Conservation (phyloP, 2,329 filamentous ascomycete genomes). For the Cordyceps farinosa region DNA sequence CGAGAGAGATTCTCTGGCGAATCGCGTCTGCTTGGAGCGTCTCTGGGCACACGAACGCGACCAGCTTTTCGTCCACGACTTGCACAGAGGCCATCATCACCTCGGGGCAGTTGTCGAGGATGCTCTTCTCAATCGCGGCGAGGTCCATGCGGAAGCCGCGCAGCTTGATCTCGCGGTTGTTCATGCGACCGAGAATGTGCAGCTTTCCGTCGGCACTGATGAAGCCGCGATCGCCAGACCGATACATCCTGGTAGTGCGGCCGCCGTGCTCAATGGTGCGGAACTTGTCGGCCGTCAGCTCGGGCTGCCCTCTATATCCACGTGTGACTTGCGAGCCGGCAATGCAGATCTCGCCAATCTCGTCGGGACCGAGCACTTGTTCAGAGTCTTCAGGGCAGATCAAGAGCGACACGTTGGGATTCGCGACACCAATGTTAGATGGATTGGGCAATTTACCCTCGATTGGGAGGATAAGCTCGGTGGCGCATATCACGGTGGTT, state of each 20-base stretch:
- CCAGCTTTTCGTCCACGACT: neutral
- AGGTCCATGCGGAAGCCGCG: constrained; percentile 9
- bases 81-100: neutral
- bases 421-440: neutral
- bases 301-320: constrained; percentile 6
- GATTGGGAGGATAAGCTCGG: neutral
- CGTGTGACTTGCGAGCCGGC: neutral
- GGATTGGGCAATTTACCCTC: neutral
- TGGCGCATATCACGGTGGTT: constrained; percentile 15
- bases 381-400: neutral
- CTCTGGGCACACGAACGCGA: neutral
- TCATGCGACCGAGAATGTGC: constrained; percentile 12
- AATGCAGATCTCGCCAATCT: constrained; percentile 9
- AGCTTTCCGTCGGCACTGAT: constrained; percentile 1
- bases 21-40: neutral
- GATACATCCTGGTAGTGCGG: neutral
- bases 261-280: neutral
- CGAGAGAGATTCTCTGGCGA: constrained; percentile 4
- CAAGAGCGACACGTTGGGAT: neutral
- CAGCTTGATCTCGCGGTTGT: constrained; percentile 13
- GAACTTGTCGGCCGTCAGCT: constrained; percentile 8
- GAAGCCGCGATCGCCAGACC: constrained; percentile 5
- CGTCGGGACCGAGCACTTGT: neutral
- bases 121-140: constrained; percentile 15
- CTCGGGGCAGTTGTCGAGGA: neutral